These are phyloP conservation scores for Amanita pallidorosea DNA, from an alignment of 768 basidiomycete genomes.

Conservation along the genomic window DNA sequence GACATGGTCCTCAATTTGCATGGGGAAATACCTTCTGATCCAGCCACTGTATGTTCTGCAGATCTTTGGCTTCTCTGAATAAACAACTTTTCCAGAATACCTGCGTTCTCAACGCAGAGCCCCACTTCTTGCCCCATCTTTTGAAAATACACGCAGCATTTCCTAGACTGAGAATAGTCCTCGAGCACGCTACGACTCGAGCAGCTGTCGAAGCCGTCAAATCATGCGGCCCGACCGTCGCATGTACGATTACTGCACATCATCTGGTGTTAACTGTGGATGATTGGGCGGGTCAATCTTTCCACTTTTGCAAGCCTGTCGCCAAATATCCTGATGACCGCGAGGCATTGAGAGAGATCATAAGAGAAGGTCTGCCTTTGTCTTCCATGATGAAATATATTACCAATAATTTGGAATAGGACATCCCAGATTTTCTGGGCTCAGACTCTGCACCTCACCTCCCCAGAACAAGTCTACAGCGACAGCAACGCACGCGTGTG, in stretches of 20 bases:
- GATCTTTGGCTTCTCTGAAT: constrained; percentile 1
- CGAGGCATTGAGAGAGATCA: constrained; percentile 65
- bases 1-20: constrained; percentile 95
- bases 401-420: constrained; percentile 28
- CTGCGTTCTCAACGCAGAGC: constrained; percentile 90
- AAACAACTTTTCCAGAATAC: constrained; percentile 46
- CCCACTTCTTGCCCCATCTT: constrained; percentile 81
- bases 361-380: constrained; percentile 50
- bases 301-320: constrained; percentile 96
- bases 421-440: constrained; percentile 90
- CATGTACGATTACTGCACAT: constrained; percentile 95
- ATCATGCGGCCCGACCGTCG: constrained; percentile 70
- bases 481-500: constrained; percentile 64
- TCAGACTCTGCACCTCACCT: constrained; percentile 94
- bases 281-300: constrained; percentile 92
- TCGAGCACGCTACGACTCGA: constrained; percentile 93
- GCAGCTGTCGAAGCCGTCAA: constrained; percentile 85
- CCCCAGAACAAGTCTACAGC: constrained; percentile 56
- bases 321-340: constrained; percentile 95
- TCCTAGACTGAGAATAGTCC: constrained; percentile 85
- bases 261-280: constrained; percentile 92
- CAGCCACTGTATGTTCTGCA: constrained; percentile 27
- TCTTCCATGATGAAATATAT: too few species aligned
- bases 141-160: constrained; percentile 71
- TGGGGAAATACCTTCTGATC: constrained; percentile 92